Evolutionary conservation across 2,329 filamentous ascomycete species (phyloP), one percentile per base, ranked within the genome.

Genomic region (Pyrenophora graminea): DNA sequence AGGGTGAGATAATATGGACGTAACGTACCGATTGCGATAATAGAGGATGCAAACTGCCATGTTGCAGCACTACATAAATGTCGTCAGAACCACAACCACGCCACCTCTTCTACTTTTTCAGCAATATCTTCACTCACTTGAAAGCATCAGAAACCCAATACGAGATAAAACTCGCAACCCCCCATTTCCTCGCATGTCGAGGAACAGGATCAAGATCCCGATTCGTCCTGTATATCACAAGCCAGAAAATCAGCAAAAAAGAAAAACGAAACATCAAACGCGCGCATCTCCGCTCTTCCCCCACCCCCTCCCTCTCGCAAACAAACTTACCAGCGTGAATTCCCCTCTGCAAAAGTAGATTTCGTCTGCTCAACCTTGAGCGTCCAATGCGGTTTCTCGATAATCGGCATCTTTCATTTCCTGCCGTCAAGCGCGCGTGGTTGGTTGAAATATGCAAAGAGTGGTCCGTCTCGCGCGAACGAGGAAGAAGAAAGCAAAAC

Each of bases 141-240:
- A 80, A 80, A 7, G 77, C 77, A 58, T 81, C 79, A 15, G 76
- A 78, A 30, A 81, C 74, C 79, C 79, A 81, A 56, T 81, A 81
- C 32, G 77, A 78, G 47, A 81, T 67, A 46, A 80, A 74, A 46
- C 72, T 76, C 15, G 67, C 69, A 0, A 77, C 72, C 13, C 76
- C 75, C 78, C 78, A 80, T 71, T 78, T 78, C 3, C 77, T 69
- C 5, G 55, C 63, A 42, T 75, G 62, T 18, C 63, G 66, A 5
- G 77, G 75, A 6, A 80, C 76, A 3, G 79, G 79, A 46, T 81
- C 79, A 5, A 81, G 69, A 62, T 81, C 79, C 58, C 72, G 74
- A 49, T 80, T 80, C 9, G 76, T 80, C 72, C 67, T 70, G 38
- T 32, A 6, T 21, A 3, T 27, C 4, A 39, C 3, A 6, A 37